phyloP scores from a whole-genome alignment of 2,329 filamentous ascomycete species.

The Metarhizium guizhouense region DNA sequence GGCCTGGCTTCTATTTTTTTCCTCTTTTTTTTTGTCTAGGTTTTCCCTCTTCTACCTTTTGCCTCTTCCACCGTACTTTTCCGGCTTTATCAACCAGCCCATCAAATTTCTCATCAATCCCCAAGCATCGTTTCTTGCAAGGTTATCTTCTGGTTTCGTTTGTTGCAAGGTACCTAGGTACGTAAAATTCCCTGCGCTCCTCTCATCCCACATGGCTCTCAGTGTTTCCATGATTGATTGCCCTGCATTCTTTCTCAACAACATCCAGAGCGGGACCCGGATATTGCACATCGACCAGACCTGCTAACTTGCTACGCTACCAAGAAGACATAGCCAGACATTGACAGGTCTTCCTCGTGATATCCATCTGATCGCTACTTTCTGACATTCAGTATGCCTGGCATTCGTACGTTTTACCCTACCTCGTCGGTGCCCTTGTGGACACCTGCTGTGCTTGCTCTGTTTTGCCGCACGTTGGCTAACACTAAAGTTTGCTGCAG shows the following conservation, averaged over 20 bases:
- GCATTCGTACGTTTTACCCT: slow-evolving; percentile 36
- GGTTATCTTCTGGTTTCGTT: slow-evolving; percentile 4
- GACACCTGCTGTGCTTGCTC: background rate
- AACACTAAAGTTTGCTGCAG: slow-evolving; percentile 19
- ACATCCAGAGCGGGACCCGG: background rate
- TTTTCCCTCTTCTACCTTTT: slow-evolving; percentile 2
- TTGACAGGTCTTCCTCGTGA: background rate
- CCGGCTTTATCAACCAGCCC: background rate
- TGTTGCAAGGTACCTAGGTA: slow-evolving; percentile 3
- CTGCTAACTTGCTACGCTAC: background rate
- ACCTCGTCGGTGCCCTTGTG: background rate
- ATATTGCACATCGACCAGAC: background rate
- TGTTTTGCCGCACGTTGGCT: background rate
- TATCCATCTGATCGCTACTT: background rate
- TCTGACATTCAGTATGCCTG: slow-evolving; percentile 34
- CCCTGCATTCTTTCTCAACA: background rate
- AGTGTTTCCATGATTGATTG: background rate
- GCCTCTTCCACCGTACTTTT: slow-evolving; percentile 4
- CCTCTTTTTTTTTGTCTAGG: background rate
- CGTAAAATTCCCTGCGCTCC: background rate
- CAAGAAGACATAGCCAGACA: background rate
- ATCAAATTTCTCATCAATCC: slow-evolving; percentile 4
- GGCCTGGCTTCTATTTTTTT: background rate
- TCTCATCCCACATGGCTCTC: background rate
- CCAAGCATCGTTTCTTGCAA: slow-evolving; percentile 6